Conservation (phyloP, 148 eudicot genomes). For the Chenopodium suecicum region DNA sequence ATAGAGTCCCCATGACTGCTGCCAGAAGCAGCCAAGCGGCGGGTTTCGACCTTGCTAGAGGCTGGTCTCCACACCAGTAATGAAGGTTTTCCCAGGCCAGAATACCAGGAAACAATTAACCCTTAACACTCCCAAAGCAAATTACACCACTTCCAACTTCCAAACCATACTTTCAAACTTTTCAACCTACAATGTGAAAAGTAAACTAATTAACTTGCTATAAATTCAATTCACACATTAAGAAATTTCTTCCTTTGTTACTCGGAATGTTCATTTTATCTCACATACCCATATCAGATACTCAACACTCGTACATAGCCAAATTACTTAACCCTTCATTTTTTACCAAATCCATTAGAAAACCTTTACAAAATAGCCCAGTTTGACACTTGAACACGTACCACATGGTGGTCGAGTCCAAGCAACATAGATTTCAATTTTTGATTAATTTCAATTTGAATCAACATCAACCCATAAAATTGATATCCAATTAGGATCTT, state of each 20-base stretch:
- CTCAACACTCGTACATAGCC: too few relatives aligned
- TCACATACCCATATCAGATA: too few relatives aligned
- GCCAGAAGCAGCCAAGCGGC: slow-evolving; percentile 37
- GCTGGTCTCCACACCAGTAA: slow-evolving; percentile 36
- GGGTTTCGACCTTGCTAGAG: slow-evolving; percentile 35
- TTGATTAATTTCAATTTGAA: background rate
- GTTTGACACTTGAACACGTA: too few relatives aligned
- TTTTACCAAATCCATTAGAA: too few relatives aligned
- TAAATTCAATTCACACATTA: background rate
- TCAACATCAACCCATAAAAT: background rate
- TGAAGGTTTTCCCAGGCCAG: slow-evolving; percentile 48
- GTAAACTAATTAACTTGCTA: background rate
- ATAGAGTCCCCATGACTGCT: slow-evolving; percentile 48
- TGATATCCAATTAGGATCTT: background rate
- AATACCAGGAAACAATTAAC: slow-evolving; percentile 7
- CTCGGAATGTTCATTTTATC: background rate
- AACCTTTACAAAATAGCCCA: too few relatives aligned
- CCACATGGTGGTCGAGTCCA: too few relatives aligned
- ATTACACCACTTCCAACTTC: background rate
- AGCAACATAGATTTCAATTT: too few relatives aligned
- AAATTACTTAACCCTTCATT: too few relatives aligned
- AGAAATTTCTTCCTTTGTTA: too few relatives aligned
- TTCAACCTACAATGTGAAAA: slow-evolving; percentile 18
- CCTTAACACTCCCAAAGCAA: slow-evolving; percentile 14
- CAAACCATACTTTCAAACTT: background rate